Evolutionary conservation across 106 monocot genomes (phyloP).

Genomic region (Posidonia australis): DNA sequence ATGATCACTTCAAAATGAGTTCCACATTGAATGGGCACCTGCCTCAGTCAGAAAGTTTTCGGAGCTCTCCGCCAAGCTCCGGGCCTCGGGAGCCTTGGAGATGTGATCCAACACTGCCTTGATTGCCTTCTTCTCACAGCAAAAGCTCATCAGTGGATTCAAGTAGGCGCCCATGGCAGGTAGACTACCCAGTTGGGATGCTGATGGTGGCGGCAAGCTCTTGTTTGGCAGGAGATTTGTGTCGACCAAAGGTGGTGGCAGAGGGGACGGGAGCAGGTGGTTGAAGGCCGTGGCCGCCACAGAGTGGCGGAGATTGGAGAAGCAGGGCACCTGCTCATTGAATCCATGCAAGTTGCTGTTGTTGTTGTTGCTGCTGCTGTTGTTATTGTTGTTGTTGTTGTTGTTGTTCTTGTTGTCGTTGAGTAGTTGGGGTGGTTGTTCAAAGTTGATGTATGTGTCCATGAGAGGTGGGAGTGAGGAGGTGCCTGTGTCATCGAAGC

Average conservation of each 20-base stretch:
- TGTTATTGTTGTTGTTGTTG: neutral
- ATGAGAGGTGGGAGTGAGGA: conserved; percentile 50
- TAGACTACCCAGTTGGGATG: neutral
- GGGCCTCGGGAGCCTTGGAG: conserved; percentile 15
- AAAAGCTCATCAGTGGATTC: neutral
- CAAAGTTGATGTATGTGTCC: conserved; percentile 36
- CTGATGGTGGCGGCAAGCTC: neutral
- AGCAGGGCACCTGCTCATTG: conserved; percentile 92
- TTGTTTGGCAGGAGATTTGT: neutral
- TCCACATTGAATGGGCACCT: conserved; percentile 20
- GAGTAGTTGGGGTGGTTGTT: conserved; percentile 10
- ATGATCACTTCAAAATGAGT: neutral
- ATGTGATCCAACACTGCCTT: conserved; percentile 41
- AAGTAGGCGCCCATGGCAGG: conserved; percentile 8
- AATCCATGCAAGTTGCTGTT: conserved; percentile 10
- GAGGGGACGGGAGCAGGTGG: neutral
- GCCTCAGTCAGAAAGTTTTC: conserved; percentile 13
- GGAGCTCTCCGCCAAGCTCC: conserved; percentile 7
- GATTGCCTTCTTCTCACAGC: conserved; percentile 30
- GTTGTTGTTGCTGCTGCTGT: neutral
- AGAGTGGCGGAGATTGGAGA: conserved; percentile 44
- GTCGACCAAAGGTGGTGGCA: neutral
- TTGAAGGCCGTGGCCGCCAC: neutral
- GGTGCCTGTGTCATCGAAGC: conserved; percentile 22
- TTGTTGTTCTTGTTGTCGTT: neutral